Conservation (phyloP, 2,329 filamentous ascomycete species). For the Monosporascus sp. region DNA sequence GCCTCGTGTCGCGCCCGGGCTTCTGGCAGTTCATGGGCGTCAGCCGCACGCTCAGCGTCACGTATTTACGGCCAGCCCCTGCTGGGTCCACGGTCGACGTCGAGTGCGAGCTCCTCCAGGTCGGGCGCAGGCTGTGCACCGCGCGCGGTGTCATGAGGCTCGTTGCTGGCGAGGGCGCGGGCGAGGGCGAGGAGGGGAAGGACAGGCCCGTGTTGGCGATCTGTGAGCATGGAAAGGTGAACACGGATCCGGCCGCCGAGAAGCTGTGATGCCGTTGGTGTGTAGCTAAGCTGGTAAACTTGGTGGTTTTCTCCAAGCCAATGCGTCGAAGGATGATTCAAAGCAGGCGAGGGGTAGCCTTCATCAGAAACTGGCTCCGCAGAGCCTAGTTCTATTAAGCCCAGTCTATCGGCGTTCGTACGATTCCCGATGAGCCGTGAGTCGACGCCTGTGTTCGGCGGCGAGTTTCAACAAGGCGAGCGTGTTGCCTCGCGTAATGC, state of each 20-base stretch:
- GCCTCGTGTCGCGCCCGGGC: slow-evolving; percentile 51
- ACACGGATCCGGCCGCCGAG: slow-evolving; percentile 35
- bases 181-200: slow-evolving; percentile 10
- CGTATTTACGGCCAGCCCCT: slow-evolving; percentile 60
- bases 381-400: too few relatives aligned
- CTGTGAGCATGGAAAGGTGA: slow-evolving; percentile 52
- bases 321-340: too few relatives aligned
- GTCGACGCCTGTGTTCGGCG: too few relatives aligned
- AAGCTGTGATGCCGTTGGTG: slow-evolving; percentile 8
- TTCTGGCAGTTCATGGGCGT: slow-evolving; percentile 61
- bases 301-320: too few relatives aligned
- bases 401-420: too few relatives aligned
- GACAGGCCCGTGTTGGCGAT: slow-evolving; percentile 40
- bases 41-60: slow-evolving; percentile 59
- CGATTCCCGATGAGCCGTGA: too few relatives aligned
- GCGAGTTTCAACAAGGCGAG: too few relatives aligned
- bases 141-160: slow-evolving; percentile 41
- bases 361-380: too few relatives aligned
- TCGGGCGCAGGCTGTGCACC: slow-evolving; percentile 39
- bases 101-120: slow-evolving; percentile 41
- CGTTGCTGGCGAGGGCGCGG: slow-evolving; percentile 20
- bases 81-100: slow-evolving; percentile 39
- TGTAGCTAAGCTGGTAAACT: too few relatives aligned
- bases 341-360: too few relatives aligned
- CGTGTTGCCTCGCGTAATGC: too few relatives aligned